phyloP scores from a whole-genome alignment of 2,329 filamentous ascomycete genomes.

The Microdochium trichocladiopsis region DNA sequence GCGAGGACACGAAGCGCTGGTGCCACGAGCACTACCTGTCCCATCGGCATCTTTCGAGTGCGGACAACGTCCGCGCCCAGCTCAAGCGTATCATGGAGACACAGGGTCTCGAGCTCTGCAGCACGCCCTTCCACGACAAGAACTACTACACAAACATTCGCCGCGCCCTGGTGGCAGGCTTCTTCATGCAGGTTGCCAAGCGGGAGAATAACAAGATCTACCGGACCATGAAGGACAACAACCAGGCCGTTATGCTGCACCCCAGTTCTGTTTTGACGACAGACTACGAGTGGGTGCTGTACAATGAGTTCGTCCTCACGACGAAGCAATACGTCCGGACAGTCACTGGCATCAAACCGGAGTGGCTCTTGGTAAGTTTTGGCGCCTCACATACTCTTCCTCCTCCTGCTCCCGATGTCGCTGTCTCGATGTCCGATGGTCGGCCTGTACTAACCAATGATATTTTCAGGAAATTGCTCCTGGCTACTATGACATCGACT shows the following conservation, averaged over 20 bases:
- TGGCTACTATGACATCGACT: conserved; percentile 79
- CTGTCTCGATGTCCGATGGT: too few species aligned
- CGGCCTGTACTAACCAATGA: conserved; percentile 19
- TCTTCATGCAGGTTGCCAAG: conserved; percentile 99
- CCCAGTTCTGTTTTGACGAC: conserved; percentile 84
- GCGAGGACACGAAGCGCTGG: conserved; percentile 75
- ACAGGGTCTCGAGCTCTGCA: conserved; percentile 75
- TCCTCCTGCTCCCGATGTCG: conserved; percentile 1
- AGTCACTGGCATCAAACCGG: conserved; percentile 82
- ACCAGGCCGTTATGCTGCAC: conserved; percentile 88
- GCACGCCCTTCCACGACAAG: conserved; percentile 87
- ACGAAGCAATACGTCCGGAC: conserved; percentile 98
- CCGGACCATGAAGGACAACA: conserved; percentile 92
- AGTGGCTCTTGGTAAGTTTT: conserved; percentile 78
- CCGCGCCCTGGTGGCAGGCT: conserved; percentile 82
- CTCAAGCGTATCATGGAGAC: conserved; percentile 97
- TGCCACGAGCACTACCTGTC: conserved; percentile 96
- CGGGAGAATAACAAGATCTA: conserved; percentile 87
- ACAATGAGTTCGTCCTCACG: conserved; percentile 97
- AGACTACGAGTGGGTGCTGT: conserved; percentile 93
- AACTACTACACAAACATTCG: conserved; percentile 98
- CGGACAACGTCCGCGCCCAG: conserved; percentile 88
- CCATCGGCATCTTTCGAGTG: conserved; percentile 78
- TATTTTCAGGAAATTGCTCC: conserved; percentile 75
- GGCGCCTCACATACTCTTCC: too few species aligned